Percentiles rank a stretch among this genome's conserved stretches.
Conservation (phyloP, 1,139 yeast species). For the Geotrichum reessii region DNA sequence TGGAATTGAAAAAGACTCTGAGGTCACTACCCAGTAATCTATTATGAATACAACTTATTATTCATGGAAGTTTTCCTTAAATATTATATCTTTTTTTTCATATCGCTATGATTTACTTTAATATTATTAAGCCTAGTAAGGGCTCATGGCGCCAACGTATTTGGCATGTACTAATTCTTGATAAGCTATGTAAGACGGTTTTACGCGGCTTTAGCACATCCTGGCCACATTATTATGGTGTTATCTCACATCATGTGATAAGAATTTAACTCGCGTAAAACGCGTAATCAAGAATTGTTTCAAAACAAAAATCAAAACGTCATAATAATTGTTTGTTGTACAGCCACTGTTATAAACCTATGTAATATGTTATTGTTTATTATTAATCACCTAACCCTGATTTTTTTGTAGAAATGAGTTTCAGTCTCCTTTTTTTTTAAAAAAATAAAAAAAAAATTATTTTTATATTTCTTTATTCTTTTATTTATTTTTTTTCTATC, state of each 20-base stretch:
- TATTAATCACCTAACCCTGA: too few relatives aligned
- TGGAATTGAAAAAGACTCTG: slow-evolving; percentile 33
- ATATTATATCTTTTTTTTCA: too few relatives aligned
- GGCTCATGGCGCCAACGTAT: not conserved
- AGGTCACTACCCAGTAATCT: slow-evolving; percentile 27
- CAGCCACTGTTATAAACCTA: too few relatives aligned
- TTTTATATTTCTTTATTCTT: too few relatives aligned
- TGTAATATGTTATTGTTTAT: too few relatives aligned
- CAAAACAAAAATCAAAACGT: not conserved
- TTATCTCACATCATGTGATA: not conserved
- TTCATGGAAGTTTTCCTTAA: too few relatives aligned
- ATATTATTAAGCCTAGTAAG: not conserved
- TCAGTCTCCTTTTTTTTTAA: too few relatives aligned
- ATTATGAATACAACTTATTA: not conserved
- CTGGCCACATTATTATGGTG: not conserved
- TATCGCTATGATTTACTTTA: not conserved
- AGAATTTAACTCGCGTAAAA: not conserved
- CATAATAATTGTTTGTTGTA: too few relatives aligned
- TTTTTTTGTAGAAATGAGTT: too few relatives aligned
- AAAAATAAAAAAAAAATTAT: too few relatives aligned
- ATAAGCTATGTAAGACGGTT: not conserved
- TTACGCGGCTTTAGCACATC: not conserved
- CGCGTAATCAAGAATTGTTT: not conserved
- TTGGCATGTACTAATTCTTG: not conserved
- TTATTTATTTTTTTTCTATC: too few relatives aligned